phyloP scores from a whole-genome alignment of 345 rosid genomes.

The Bruguiera parviflora region DNA sequence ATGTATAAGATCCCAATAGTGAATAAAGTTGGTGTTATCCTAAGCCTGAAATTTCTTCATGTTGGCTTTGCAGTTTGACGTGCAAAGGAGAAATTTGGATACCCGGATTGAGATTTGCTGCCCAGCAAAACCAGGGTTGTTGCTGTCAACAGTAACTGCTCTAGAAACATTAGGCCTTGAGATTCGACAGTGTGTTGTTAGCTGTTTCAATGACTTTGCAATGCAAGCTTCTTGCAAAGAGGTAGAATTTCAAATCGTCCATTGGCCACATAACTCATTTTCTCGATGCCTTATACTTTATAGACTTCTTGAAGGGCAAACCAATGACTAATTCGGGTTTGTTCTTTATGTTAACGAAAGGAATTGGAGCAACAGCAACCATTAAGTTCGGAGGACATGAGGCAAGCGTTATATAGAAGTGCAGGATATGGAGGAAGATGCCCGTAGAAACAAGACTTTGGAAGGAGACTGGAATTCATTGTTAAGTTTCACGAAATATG shows the following conservation, averaged over 20 bases:
- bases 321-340: background rate
- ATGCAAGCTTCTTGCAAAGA: constrained; percentile 37
- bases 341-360: constrained; percentile 1
- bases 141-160: constrained; percentile 26
- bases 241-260: constrained; percentile 1
- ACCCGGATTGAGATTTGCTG: constrained; percentile 29
- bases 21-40: background rate
- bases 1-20: background rate
- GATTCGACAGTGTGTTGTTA: constrained; percentile 34
- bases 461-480: constrained; percentile 1
- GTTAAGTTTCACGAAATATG: background rate
- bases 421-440: constrained; percentile 33
- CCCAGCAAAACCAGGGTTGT: constrained; percentile 28
- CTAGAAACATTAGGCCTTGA: constrained; percentile 31
- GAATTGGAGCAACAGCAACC: constrained; percentile 16
- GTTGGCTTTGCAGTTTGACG: constrained; percentile 24
- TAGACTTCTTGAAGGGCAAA: background rate
- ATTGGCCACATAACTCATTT: background rate
- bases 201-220: constrained; percentile 34
- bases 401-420: constrained; percentile 20
- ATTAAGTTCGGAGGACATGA: constrained; percentile 21
- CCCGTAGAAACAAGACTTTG: background rate
- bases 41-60: background rate
- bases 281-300: background rate
- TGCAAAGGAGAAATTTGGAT: constrained; percentile 19